Percentiles rank a stretch among this genome's conserved stretches.
Evolutionary conservation across 305 asterid species (phyloP).

Genomic region (Rubia tinctorum): DNA sequence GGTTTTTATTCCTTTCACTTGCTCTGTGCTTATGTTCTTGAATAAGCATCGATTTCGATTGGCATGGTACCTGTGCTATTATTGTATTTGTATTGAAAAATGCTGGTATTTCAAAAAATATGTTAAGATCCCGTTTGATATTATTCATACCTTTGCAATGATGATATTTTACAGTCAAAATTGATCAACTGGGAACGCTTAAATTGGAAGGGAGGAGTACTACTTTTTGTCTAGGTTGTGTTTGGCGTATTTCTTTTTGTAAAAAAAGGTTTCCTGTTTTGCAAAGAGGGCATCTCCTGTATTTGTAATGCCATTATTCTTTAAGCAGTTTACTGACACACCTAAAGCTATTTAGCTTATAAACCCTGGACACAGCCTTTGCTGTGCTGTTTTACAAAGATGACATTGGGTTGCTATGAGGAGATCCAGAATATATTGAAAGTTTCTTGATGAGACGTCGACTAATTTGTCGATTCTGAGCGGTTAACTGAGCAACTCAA

Average conservation of each 20-base stretch:
- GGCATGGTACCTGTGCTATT: not conserved
- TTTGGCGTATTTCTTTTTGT: not conserved
- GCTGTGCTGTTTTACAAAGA: not conserved
- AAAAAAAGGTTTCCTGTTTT: not conserved
- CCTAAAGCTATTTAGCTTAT: not conserved
- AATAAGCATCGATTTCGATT: not conserved
- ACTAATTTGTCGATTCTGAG: conserved; percentile 51
- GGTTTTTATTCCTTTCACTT: not conserved
- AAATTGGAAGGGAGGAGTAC: not conserved
- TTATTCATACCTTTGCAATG: not conserved
- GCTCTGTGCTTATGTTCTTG: not conserved
- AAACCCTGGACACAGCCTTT: not conserved
- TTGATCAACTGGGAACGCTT: not conserved
- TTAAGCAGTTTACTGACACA: not conserved
- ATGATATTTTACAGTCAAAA: not conserved
- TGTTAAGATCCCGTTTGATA: not conserved
- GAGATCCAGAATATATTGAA: conserved; percentile 20
- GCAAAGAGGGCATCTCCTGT: not conserved
- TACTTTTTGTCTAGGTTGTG: not conserved
- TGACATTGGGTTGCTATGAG: conserved; percentile 29
- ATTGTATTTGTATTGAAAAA: not conserved
- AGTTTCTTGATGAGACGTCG: conserved; percentile 27
- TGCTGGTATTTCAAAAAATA: not conserved
- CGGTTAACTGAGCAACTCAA: conserved; percentile 64
- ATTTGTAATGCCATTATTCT: not conserved